These are phyloP conservation scores for Globisporangium iwayamae DNA, from an alignment of 352 stramenopile species.

Conservation along the genomic window DNA sequence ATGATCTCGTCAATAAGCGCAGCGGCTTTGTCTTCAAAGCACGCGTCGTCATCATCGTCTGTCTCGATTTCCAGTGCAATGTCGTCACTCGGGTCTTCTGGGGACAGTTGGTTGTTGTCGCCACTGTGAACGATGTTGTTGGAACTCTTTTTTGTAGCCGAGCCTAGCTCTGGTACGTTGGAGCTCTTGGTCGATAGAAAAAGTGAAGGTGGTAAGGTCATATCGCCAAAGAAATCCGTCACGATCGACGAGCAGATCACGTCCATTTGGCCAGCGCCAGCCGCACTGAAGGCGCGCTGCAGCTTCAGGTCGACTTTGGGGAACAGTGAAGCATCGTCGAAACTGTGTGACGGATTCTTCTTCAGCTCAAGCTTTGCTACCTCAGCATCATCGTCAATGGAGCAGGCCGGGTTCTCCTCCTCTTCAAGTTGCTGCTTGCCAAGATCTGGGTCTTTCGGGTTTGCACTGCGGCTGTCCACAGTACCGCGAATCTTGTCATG, in stretches of 20 bases:
- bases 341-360: background rate
- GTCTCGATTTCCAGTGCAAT: background rate
- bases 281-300: background rate
- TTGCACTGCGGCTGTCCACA: background rate
- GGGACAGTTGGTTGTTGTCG: constrained; percentile 12
- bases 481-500: background rate
- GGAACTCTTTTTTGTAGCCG: background rate
- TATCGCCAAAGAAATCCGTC: constrained; percentile 31
- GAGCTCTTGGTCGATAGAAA: background rate
- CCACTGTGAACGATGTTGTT: background rate
- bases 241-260: constrained; percentile 44
- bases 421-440: background rate
- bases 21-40: background rate
- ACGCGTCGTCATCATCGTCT: background rate
- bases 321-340: background rate
- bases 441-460: background rate
- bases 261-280: constrained; percentile 20
- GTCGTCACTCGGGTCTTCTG: constrained; percentile 4
- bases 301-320: background rate
- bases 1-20: constrained; percentile 16
- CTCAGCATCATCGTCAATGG: background rate
- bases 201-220: background rate
- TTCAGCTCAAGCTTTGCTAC: background rate
- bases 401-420: constrained; percentile 9
- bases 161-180: background rate